Evolutionary conservation across 495 filamentous ascomycete genomes (phyloP).

Genomic region (Delitschia confertaspora): DNA sequence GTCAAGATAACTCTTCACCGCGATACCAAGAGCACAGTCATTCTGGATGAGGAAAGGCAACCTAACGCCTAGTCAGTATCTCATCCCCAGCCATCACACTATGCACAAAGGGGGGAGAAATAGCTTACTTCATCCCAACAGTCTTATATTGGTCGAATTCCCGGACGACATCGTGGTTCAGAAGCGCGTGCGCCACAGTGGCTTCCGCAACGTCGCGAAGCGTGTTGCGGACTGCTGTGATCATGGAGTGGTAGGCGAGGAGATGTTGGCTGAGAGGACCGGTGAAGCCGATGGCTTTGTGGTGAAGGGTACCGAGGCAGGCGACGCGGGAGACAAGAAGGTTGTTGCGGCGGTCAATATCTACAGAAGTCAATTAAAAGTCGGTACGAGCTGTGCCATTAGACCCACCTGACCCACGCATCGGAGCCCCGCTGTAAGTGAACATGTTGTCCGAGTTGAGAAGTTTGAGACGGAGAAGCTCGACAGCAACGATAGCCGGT

Average conservation of each 20-base stretch:
- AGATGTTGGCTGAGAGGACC: conserved; percentile 87
- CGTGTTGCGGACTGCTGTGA: conserved; percentile 64
- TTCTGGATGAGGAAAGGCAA: conserved; percentile 79
- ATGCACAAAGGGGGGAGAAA: not conserved
- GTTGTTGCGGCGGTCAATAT: conserved; percentile 42
- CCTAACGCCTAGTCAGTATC: too few species aligned
- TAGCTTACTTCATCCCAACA: not conserved
- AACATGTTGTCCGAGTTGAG: conserved; percentile 48
- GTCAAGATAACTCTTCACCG: conserved; percentile 86
- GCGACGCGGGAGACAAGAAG: conserved; percentile 79
- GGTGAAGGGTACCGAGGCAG: conserved; percentile 68
- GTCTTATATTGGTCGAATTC: not conserved
- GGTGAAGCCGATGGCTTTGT: conserved; percentile 83
- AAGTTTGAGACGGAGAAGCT: conserved; percentile 35
- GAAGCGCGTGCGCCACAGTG: conserved; percentile 63
- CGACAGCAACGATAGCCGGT: conserved; percentile 20
- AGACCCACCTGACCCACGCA: conserved; percentile 22
- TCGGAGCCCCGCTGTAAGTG: conserved; percentile 25
- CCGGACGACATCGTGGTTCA: too few species aligned
- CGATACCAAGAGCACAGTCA: conserved; percentile 76
- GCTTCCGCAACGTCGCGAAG: conserved; percentile 79
- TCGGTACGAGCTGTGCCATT: conserved; percentile 10
- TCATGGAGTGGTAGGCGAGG: conserved; percentile 76
- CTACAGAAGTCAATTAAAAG: conserved; percentile 27
- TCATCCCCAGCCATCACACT: conserved; percentile 1